phyloP scores from a whole-genome alignment of 352 stramenopile genomes.

The Nothophytophthora sp. region DNA sequence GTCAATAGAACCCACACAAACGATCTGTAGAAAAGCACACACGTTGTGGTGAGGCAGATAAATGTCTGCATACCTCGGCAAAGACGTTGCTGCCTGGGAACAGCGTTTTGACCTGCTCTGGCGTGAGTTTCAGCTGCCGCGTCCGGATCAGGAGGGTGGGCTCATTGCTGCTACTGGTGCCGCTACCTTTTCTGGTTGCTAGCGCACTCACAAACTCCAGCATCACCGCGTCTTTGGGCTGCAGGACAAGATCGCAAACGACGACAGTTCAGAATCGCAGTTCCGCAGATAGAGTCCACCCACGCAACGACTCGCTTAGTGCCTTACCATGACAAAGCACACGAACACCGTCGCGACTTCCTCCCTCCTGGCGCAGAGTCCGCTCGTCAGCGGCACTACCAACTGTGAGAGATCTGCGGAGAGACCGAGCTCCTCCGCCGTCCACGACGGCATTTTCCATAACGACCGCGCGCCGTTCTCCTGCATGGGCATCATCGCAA shows the following conservation, averaged over 20 bases:
- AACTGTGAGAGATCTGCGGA: constrained; percentile 37
- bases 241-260: background rate
- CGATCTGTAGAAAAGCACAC: background rate
- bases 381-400: constrained; percentile 55
- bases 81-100: constrained; percentile 22
- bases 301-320: background rate
- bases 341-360: constrained; percentile 29
- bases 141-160: constrained; percentile 43
- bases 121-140: constrained; percentile 48
- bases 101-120: constrained; percentile 35
- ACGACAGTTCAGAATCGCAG: too few species aligned
- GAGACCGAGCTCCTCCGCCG: constrained; percentile 45
- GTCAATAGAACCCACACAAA: background rate
- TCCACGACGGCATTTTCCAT: constrained; percentile 53
- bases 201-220: constrained; percentile 47
- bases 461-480: constrained; percentile 31
- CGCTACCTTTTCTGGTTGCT: constrained; percentile 5
- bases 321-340: constrained; percentile 41
- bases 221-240: constrained; percentile 49
- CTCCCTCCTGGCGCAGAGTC: constrained; percentile 28
- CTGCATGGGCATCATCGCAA: constrained; percentile 17
- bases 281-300: background rate
- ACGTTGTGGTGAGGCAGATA: too few species aligned
- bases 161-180: background rate
- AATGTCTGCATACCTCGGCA: constrained; percentile 14